Base-by-base conservation (phyloP, 805 yeast species). In the Maudiozyma barnettii region DNA sequence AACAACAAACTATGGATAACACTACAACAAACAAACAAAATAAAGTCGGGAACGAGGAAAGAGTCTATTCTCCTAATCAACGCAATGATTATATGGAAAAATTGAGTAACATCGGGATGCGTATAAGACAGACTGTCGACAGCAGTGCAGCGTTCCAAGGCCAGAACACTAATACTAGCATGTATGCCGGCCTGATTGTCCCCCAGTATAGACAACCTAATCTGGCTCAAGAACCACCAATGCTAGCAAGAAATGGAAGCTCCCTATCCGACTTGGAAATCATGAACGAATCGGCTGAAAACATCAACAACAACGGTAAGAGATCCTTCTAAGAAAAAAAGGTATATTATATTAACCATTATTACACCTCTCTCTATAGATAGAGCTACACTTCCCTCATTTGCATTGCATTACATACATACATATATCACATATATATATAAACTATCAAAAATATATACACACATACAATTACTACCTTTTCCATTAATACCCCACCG, bases 21-120 rank as follows among this genome's bases (percentile, higher is more conserved):
- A 14, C 16, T 33, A 33, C n/a, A 18, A 33, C n/a, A 18, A 39
- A 39, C 10, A 39, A 39, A 39, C 41, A 22, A 18, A 39, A 39
- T 23, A 39, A 39, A 23, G n/a, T 18, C 7, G 30, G 14, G 6
- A 20, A 21, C 6, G 30, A 39, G 14, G 41, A 39, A n/a, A 21
- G 41, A 14, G 21, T 39, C 8, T 39, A 39, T 23, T 39, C 41
- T 8, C 41, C 41, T 6, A 39, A 39, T 23, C 41, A 39, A 18
- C 30, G 30, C 16, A 44, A 39, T 20, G 33, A 62, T 13, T 70
- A 63, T 49, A 68, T 65, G 51, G 54, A 56, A 43, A 60, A 68
- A 22, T 69, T 82, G 21, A 73, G 79, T 38, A 73, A 81, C 0
- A 58, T 82, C 5, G 89, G 88, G 0, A 82, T 81, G 87, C 72